Evolutionary conservation across 768 basidiomycete species (phyloP).

Genomic region (Psilocybe sp.): DNA sequence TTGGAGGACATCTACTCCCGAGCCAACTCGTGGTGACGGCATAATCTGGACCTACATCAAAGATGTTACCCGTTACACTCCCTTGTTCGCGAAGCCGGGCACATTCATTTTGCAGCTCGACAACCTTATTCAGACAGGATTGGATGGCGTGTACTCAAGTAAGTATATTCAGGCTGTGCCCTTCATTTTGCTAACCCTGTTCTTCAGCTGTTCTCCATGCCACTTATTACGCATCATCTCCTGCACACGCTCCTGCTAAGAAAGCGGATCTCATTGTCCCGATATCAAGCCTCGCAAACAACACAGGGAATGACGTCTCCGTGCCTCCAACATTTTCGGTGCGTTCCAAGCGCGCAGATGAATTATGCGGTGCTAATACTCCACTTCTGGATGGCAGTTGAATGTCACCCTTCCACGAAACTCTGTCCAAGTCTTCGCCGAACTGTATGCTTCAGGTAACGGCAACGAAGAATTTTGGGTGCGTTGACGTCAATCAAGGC

Average conservation of each 20-base stretch:
- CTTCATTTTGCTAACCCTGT: not conserved
- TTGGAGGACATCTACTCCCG: conserved; percentile 80
- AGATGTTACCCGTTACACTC: conserved; percentile 70
- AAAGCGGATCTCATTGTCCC: conserved; percentile 68
- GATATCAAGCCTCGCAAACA: conserved; percentile 59
- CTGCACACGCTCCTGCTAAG: conserved; percentile 51
- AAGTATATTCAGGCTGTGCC: conserved; percentile 6
- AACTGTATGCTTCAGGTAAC: conserved; percentile 66
- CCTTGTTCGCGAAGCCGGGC: conserved; percentile 66
- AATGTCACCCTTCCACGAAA: conserved; percentile 71
- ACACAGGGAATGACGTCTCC: conserved; percentile 69
- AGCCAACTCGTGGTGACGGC: conserved; percentile 62
- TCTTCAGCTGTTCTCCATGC: conserved; percentile 61
- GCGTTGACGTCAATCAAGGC: not conserved
- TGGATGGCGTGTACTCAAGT: conserved; percentile 74
- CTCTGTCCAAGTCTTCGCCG: conserved; percentile 63
- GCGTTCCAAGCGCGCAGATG: not conserved
- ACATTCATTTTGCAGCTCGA: conserved; percentile 73
- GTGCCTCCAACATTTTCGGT: conserved; percentile 76
- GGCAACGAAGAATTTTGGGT: conserved; percentile 78
- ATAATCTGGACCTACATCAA: conserved; percentile 80
- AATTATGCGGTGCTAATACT: not conserved
- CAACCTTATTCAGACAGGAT: conserved; percentile 55
- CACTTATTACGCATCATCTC: conserved; percentile 67
- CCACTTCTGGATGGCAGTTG: conserved; percentile 35